These are phyloP conservation scores for Cajanus cajan DNA, from an alignment of 306 rosid species.

Conservation along the genomic window DNA sequence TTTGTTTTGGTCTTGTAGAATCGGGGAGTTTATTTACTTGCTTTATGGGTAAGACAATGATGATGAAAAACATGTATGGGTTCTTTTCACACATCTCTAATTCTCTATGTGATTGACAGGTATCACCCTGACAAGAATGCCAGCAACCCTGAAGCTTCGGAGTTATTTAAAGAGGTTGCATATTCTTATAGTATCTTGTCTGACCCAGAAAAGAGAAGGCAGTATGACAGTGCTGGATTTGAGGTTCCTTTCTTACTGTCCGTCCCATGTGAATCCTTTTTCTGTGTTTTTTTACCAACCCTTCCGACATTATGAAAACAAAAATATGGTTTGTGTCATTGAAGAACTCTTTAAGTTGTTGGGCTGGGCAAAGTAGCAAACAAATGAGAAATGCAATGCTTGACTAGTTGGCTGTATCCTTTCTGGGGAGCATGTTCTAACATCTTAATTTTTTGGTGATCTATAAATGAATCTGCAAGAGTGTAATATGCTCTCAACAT, in stretches of 20 bases:
- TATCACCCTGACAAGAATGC: conserved; percentile 98
- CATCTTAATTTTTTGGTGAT: neutral
- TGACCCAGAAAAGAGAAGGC: conserved; percentile 97
- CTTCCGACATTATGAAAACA: conserved; percentile 13
- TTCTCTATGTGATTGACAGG: conserved; percentile 41
- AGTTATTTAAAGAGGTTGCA: conserved; percentile 93
- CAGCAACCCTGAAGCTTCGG: conserved; percentile 91
- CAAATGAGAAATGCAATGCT: neutral
- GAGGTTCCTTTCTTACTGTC: conserved; percentile 59
- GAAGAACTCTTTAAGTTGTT: neutral
- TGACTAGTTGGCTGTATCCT: neutral
- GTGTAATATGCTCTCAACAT: neutral
- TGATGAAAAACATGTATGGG: neutral
- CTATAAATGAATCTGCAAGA: conserved; percentile 4
- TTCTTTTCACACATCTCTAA: conserved; percentile 9
- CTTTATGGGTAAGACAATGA: neutral
- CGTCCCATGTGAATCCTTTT: conserved; percentile 16
- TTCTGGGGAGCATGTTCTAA: neutral
- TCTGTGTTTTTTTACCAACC: neutral
- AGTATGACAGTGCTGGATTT: conserved; percentile 90
- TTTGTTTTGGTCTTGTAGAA: conserved; percentile 8
- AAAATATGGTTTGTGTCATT: neutral
- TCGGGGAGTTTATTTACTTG: conserved; percentile 15
- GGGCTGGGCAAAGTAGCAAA: neutral
- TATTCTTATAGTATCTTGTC: conserved; percentile 91